Conservation (phyloP, 2,329 filamentous ascomycete genomes). For the Zasmidium citrigriseum region DNA sequence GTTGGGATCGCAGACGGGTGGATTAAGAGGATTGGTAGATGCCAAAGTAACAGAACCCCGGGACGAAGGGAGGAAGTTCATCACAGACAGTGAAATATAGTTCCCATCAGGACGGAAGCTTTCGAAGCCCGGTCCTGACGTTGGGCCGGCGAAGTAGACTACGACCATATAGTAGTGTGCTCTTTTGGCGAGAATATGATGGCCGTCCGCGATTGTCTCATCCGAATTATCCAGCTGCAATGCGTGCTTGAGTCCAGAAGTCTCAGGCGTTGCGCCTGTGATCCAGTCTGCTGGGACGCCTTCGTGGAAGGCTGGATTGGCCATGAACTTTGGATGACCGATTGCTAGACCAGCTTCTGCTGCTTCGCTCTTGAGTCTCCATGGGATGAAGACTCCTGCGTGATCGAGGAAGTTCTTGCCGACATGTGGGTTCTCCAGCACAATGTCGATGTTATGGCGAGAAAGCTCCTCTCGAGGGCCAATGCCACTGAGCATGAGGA, state of each 20-base stretch:
- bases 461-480: slow-evolving; percentile 57
- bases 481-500: slow-evolving; percentile 60
- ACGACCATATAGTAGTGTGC: neutral
- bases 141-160: neutral
- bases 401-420: slow-evolving; percentile 65
- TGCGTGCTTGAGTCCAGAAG: neutral
- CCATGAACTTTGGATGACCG: neutral
- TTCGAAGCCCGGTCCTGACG: neutral
- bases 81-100: neutral
- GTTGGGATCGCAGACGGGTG: neutral
- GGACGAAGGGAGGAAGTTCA: neutral
- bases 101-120: neutral
- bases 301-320: neutral
- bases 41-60: neutral
- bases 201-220: neutral
- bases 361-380: neutral
- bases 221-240: neutral
- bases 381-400: slow-evolving; percentile 7
- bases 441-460: slow-evolving; percentile 54
- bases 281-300: neutral
- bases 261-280: neutral
- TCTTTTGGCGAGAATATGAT: neutral
- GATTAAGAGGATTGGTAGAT: neutral
- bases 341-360: neutral
- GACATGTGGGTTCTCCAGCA: slow-evolving; percentile 59